Base-by-base conservation (phyloP, 2,329 filamentous ascomycete species). In the Stagonosporopsis tanaceti region DNA sequence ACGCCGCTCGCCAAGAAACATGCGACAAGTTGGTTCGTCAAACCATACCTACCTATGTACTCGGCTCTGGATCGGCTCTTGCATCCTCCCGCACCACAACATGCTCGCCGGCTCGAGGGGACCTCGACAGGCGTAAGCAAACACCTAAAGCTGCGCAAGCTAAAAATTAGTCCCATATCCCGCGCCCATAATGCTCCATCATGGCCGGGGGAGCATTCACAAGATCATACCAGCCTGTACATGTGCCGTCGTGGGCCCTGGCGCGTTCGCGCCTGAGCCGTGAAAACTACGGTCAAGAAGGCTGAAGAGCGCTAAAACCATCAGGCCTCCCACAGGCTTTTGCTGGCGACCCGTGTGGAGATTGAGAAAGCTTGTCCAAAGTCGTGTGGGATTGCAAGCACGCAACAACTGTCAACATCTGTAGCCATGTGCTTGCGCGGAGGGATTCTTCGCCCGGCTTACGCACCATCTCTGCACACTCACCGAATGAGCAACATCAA, bases 371-470 rank as follows among this genome's bases (percentile, higher is more conserved):
- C 63, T 63, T 70, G 65, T 63, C 44, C 47, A 45, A 38, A 56
- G 57, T 54, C 45, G 57, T 46, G 57, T 46, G 57, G 61, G 60
- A 64, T 51, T 55, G 60, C 67, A 60, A 65, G 56, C 61, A 60
- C 55, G 63, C 67, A 46, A 32, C 25, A 6, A 8, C 25, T 8
- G 8, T 6, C 30, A 32, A 65, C 63, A 63, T 57, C 66, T 61
- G 57, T 61, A 63, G 56, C 35, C 54, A 47, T 24, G 35, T 57
- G 53, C 57, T 45, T 61, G 58, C 50, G 47, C 70, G 66, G 71
- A 67, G 66, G 55, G 67, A 71, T 62, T 72, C 66, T 64, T 65
- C 60, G 59, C 72, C 70, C 71, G 69, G 70, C 71, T 74, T 67
- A 74, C 69, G 61, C 60, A 64, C 58, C 57, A 67, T 60, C 63